Conservation (phyloP, 2,329 filamentous ascomycete genomes). For the Sarocladium kiliense region DNA sequence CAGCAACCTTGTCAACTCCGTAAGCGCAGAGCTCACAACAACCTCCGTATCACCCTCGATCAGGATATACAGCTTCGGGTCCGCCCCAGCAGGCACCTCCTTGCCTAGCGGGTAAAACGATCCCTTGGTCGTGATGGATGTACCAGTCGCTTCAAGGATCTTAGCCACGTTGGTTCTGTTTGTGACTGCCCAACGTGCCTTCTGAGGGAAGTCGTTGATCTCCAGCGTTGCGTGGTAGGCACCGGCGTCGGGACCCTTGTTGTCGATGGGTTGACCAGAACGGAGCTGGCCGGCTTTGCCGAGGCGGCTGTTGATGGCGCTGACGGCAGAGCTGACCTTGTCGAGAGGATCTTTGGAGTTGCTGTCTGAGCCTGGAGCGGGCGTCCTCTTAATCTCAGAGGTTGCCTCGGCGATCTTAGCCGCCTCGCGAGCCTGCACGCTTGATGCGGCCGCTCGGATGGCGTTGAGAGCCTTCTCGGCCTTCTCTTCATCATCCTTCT, state of each 20-base stretch:
- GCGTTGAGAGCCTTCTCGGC: constrained; percentile 61
- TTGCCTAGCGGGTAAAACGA: constrained; percentile 82
- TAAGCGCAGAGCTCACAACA: constrained; percentile 83
- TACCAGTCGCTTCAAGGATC: constrained; percentile 90
- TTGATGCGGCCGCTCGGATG: constrained; percentile 58
- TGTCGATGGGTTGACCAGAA: constrained; percentile 91
- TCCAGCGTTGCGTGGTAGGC: constrained; percentile 95
- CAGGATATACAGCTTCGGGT: constrained; percentile 95
- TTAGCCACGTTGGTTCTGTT: constrained; percentile 98
- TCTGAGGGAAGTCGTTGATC: constrained; percentile 99
- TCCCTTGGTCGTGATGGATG: constrained; percentile 96
- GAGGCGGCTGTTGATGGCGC: constrained; percentile 83
- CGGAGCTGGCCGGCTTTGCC: constrained; percentile 86
- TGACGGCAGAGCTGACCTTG: constrained; percentile 85
- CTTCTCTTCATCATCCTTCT: constrained; percentile 66
- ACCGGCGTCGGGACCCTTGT: constrained; percentile 95
- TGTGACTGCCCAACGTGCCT: constrained; percentile 96
- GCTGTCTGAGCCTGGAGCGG: constrained; percentile 47
- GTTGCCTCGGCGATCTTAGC: constrained; percentile 36
- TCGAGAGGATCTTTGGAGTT: constrained; percentile 69
- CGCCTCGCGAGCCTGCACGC: constrained; percentile 48
- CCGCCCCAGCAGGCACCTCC: constrained; percentile 65
- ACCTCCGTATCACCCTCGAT: constrained; percentile 97
- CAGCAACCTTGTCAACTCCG: constrained; percentile 79
- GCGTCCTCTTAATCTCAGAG: constrained; percentile 40